Base-by-base conservation (phyloP, 192 early-diverging fungal species). In the Coemansia sp. region DNA sequence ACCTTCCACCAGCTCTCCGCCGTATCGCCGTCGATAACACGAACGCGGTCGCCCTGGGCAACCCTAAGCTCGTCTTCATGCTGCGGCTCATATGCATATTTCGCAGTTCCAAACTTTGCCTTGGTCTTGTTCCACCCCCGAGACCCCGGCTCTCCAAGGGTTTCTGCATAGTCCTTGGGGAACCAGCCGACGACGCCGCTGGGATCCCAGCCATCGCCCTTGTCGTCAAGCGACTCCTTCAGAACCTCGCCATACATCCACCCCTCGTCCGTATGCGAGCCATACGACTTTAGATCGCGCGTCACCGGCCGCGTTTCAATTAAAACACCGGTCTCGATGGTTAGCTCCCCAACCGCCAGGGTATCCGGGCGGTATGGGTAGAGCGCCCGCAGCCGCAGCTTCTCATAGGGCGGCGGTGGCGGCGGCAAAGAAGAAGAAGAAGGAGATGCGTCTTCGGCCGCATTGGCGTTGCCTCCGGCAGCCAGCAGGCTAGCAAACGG, bases 1-100 rank as follows among this genome's bases (percentile, higher is more conserved):
- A 78, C 75, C 35, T 65, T 72, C 75, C 75, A 78, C 75, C 75
- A 78, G 53, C 70, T 78, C 50, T 78, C 75, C 0, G 66, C 69
- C 13, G 51, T n/a, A 56, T 78, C 75, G 6, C 75, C 75, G 36
- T 78, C 75, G 11, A 78, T 60, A 16, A 78, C 70, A 0, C 75
- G 23, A 0, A 78, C 75, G 7, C 75, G 63, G 24, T 72, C 70
- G 5, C 70, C 75, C 7, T 63, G 23, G 0, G 28, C 18, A 8
- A 78, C 56, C n/a, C 36, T 35, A n/a, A 78, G 67, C 54, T 78
- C 75, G 18, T 78, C 75, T 0, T 78, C 70, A 27, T 78, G 69
- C 56, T 78, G 69, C 28, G 69, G 75, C 45, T 65, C 63, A 60
- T 78, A 78, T 14, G 65, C 67, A 36, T 78, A 78, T 24, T 78